A percentile compares a stretch with the other conserved stretches of the same genome.
Evolutionary conservation across 2,329 filamentous ascomycete species (phyloP).

Genomic region (Sporothrix brunneoviolacea): DNA sequence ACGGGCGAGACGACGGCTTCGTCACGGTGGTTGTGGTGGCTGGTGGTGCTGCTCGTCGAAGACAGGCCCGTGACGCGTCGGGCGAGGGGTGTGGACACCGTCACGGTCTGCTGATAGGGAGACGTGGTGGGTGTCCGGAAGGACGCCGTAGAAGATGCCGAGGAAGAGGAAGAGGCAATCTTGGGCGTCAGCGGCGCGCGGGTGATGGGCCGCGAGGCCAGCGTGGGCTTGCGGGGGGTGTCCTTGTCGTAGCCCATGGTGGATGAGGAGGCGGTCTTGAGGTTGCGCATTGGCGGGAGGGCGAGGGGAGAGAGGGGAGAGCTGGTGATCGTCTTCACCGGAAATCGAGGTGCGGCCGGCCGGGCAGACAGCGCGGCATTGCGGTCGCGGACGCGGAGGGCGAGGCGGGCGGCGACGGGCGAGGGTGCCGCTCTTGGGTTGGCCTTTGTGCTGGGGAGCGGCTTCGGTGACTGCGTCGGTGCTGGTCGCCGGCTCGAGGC

Average conservation of each 20-base stretch:
- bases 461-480: no score
- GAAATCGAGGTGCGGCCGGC: conserved; percentile 2
- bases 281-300: conserved; percentile 15
- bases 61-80: conserved; percentile 25
- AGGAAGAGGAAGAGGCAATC: conserved; percentile 35
- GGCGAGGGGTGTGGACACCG: conserved; percentile 37
- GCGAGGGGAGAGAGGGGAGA: conserved; percentile 17
- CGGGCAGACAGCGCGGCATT: conserved; percentile 27
- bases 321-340: neutral
- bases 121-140: neutral
- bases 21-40: conserved; percentile 29
- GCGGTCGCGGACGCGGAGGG: conserved; percentile 27
- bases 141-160: neutral
- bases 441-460: no score
- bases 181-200: conserved; percentile 49
- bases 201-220: conserved; percentile 52
- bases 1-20: conserved; percentile 42
- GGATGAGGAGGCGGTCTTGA: conserved; percentile 17
- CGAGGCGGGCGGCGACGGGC: neutral
- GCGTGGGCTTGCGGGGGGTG: conserved; percentile 52
- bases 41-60: conserved; percentile 10
- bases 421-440: no score
- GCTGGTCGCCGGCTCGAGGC: neutral
- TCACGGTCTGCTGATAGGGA: conserved; percentile 25
- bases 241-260: conserved; percentile 32